Percentiles rank a stretch among this genome's conserved stretches.
Conservation (phyloP, 768 basidiomycete species). For the Coprinellus micaceus region DNA sequence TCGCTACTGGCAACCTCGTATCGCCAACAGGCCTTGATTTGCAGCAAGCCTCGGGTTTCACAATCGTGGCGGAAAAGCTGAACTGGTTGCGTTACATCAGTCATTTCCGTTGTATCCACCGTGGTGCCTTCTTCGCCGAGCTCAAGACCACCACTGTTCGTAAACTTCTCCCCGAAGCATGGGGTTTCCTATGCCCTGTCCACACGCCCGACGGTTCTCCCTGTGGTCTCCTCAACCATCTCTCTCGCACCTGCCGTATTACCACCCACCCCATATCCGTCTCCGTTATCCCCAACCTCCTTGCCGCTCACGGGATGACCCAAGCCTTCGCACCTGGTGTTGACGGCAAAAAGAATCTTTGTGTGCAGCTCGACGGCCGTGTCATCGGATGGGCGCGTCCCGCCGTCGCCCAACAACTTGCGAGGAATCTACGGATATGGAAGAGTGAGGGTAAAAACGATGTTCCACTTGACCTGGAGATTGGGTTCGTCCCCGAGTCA, state of each 20-base stretch:
- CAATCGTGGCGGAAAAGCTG: conserved; percentile 96
- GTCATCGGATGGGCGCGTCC: conserved; percentile 92
- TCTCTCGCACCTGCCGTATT: conserved; percentile 90
- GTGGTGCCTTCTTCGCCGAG: conserved; percentile 98
- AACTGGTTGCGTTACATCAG: conserved; percentile 98
- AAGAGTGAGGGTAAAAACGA: conserved; percentile 85
- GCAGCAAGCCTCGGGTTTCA: conserved; percentile 97
- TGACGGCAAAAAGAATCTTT: conserved; percentile 77
- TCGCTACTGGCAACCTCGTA: conserved; percentile 94
- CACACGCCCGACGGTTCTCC: conserved; percentile 98
- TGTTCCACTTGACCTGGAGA: conserved; percentile 90
- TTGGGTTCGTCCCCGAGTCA: conserved; percentile 84
- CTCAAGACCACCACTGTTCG: conserved; percentile 97
- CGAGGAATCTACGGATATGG: conserved; percentile 84
- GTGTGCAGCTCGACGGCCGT: conserved; percentile 92
- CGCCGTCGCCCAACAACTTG: conserved; percentile 69
- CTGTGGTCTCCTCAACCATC: conserved; percentile 95
- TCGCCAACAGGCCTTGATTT: conserved; percentile 95
- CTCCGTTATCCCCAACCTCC: conserved; percentile 75
- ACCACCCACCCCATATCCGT: conserved; percentile 73
- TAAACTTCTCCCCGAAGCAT: conserved; percentile 94
- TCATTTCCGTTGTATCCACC: conserved; percentile 97
- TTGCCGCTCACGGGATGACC: conserved; percentile 91
- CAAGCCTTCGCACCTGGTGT: conserved; percentile 77
- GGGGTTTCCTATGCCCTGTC: conserved; percentile 98